Base-by-base conservation (phyloP, 805 yeast genomes). In the Candida vaughaniae region DNA sequence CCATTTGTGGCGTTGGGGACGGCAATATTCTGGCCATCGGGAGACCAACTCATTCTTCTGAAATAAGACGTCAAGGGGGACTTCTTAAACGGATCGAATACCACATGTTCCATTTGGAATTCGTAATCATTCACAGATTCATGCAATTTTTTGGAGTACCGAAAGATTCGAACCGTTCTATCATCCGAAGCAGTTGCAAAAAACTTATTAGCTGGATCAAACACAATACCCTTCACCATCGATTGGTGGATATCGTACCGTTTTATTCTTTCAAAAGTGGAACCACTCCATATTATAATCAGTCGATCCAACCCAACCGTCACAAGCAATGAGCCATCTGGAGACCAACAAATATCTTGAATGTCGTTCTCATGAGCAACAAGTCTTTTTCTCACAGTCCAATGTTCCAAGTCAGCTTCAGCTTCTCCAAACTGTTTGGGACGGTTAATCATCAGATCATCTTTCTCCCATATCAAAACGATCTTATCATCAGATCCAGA, bases 311-410 rank as follows among this genome's bases (percentile, higher is more conserved):
- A 69, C 0, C 99, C 99, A 8, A 91, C 99, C 1, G 96, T 85
- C 12, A 93, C 96, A 31, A 93, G 66, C 16, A 93, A 77, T 25
- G 87, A 77, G 3, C 95, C 85, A 55, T 91, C 98, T 0, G 98
- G 97, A 1, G 96, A 85, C 98, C 99, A 93, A 29, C 96, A 95
- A 48, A 93, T 82, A 60, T 93, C 99, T 58, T 93, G 99, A 34
- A 93, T 86, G 65, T 93, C 99, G 55, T 91, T 93, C 46, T 93
- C 98, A 60, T 93, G 99, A 1, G 97, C 99, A 14, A 88, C 96
- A 11, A 89, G 73, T 51, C 98, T 75, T 51, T 87, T 87, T 14
- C 96, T 67, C 1, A 91, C 97, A 1, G 91, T 81, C 99, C 99
- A 91, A 51, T 86, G 95, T 59, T 91, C 99, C 38, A 78, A 53